A percentile compares a stretch with the other conserved stretches of the same genome.
These are phyloP conservation scores for Chlorella sp. DNA, from an alignment of 139 green algal genomes.

Conservation along the genomic window DNA sequence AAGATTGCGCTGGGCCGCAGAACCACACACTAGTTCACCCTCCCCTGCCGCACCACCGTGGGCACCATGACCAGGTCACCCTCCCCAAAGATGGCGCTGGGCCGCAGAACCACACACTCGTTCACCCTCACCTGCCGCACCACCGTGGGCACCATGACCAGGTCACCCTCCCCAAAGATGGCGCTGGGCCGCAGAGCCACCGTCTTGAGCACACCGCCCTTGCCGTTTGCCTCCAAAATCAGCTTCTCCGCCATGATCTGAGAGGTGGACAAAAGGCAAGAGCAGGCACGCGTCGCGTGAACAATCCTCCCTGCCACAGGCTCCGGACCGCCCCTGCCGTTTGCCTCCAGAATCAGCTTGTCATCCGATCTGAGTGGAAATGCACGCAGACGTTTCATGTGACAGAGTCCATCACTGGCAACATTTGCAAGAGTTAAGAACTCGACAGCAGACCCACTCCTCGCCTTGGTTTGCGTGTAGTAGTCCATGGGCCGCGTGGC, in stretches of 20 bases:
- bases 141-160: slow-evolving; percentile 67
- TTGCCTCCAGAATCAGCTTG: no score
- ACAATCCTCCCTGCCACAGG: no score
- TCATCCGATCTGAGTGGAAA: no score
- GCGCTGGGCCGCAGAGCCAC: slow-evolving; percentile 70
- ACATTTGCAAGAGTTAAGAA: no score
- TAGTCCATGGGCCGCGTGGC: slow-evolving; percentile 73
- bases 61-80: slow-evolving; percentile 76
- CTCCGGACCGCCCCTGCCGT: no score
- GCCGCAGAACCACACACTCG: slow-evolving; percentile 66
- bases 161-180: slow-evolving; percentile 87
- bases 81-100: slow-evolving; percentile 86
- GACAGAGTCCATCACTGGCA: no score
- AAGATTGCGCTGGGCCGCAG: slow-evolving; percentile 85
- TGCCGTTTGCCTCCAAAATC: slow-evolving; percentile 65
- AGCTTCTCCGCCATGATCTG: slow-evolving; percentile 62
- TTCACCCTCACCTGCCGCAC: slow-evolving; percentile 20
- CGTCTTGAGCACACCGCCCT: slow-evolving; percentile 46
- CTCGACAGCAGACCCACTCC: not conserved
- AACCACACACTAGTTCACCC: no score
- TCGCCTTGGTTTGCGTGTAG: slow-evolving; percentile 80
- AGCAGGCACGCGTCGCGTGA: no score
- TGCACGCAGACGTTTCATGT: no score
- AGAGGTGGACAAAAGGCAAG: no score
- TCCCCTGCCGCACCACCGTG: slow-evolving; percentile 29